Evolutionary conservation across 345 rosid species (phyloP), one percentile per base, ranked within the genome.

Genomic region (Camelina hispida): DNA sequence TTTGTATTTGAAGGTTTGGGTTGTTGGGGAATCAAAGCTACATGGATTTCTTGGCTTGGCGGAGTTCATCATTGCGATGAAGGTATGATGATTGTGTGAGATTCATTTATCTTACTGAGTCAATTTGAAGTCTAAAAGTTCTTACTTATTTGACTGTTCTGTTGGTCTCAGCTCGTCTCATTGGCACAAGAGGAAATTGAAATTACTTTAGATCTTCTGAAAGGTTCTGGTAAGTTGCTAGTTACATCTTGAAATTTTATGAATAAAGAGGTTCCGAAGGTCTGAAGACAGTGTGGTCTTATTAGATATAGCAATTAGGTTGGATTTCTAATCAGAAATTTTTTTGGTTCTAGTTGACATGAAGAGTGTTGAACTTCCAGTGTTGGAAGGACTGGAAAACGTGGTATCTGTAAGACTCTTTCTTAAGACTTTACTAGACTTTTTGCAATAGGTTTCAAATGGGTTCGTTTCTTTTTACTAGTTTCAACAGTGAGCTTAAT

Each of bases 111-210:
- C 22, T 10, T 47, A 51, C 9, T 23, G 59, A 56, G 15, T 64
- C 22, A 15, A 58, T 61, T 20, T 28, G 56, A 30, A 32, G 25
- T 40, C 7, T 54, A 9, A 20, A 20, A 25, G 22, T 52, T 16
- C 54, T 55, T 40, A 30, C 72, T 75, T 40, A 25, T 14, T 7
- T 67, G 30, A 47, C 17, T 66, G 6, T 1, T 13, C 11, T 52
- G 15, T 6, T 71, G 38, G 22, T 20, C 64, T 59, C 80, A 91
- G 98, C 83, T 93, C 37, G 81, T 89, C 72, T 87, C 97, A 48
- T 80, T 87, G 82, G 97, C 90, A 0, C 98, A 93, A 86, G 87
- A n/a, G n/a, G n/a, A n/a, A n/a, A n/a, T n/a, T n/a, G n/a, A n/a
- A n/a, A n/a, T n/a, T n/a, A n/a, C n/a, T n/a, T n/a, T n/a, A n/a